phyloP scores from a whole-genome alignment of 768 basidiomycete species.

The Cystofilobasidium ferigula region DNA sequence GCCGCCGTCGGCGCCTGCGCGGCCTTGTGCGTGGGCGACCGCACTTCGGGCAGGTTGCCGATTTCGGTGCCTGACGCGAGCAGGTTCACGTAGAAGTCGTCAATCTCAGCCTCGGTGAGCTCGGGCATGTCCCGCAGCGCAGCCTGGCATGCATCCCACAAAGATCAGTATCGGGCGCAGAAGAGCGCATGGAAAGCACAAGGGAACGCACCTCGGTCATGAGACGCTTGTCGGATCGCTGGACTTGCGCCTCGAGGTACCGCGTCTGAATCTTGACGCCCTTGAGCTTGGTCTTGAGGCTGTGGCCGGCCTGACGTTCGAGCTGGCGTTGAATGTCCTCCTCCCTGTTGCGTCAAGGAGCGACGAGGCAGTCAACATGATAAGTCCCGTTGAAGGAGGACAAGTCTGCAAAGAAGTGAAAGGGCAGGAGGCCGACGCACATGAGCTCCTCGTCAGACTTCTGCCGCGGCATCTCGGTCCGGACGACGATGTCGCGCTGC shows the following conservation, averaged over 20 bases:
- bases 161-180: not conserved
- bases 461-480: not conserved
- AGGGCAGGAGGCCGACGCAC: too few relatives aligned
- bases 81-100: slow-evolving; percentile 25
- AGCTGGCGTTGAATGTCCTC: slow-evolving; percentile 2
- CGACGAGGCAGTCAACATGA: too few relatives aligned
- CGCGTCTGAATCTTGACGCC: slow-evolving; percentile 3
- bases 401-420: too few relatives aligned
- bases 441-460: not conserved
- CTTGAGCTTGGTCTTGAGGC: slow-evolving; percentile 2
- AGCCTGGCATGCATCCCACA: not conserved
- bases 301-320: not conserved
- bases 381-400: not conserved
- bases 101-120: slow-evolving; percentile 21
- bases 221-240: slow-evolving; percentile 4
- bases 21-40: slow-evolving; percentile 7
- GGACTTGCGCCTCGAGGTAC: slow-evolving; percentile 6
- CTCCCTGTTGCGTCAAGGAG: too few relatives aligned
- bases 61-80: slow-evolving; percentile 22
- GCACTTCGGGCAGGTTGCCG: slow-evolving; percentile 15
- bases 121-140: slow-evolving; percentile 4
- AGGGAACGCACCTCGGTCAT: slow-evolving; percentile 5
- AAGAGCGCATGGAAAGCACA: not conserved
- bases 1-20: not conserved
- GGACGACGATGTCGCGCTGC: not conserved